Percentiles rank a stretch among this genome's conserved stretches.
These are phyloP conservation scores for Salisapilia sapeloensis DNA, from an alignment of 352 stramenopile species.

Conservation along the genomic window DNA sequence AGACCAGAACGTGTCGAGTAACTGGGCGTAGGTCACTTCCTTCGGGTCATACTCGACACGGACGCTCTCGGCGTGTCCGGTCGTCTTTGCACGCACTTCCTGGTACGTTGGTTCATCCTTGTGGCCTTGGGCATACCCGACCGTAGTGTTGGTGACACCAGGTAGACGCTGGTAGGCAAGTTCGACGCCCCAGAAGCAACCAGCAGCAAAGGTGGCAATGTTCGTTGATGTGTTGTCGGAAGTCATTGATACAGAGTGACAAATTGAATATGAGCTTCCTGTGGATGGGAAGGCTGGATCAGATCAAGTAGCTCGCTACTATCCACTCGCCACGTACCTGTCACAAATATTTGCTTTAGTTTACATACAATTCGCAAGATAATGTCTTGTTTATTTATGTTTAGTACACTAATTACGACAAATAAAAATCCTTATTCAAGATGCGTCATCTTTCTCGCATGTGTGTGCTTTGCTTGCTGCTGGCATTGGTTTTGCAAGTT, in stretches of 20 bases:
- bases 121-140: conserved; percentile 75
- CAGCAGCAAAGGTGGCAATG: conserved; percentile 90
- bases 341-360: too few species aligned
- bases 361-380: too few species aligned
- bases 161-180: conserved; percentile 89
- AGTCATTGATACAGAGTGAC: too few species aligned
- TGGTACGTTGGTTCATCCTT: conserved; percentile 89
- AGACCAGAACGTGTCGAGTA: conserved; percentile 68
- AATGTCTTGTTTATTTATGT: too few species aligned
- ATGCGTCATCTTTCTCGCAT: too few species aligned
- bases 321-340: too few species aligned
- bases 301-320: too few species aligned
- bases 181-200: conserved; percentile 97
- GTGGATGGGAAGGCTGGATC: too few species aligned
- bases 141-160: conserved; percentile 84
- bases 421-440: too few species aligned
- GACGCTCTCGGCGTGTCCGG: conserved; percentile 91
- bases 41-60: conserved; percentile 85
- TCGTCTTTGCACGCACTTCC: conserved; percentile 86
- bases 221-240: too few species aligned
- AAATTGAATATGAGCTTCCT: too few species aligned
- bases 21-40: conserved; percentile 62
- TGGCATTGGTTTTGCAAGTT: conserved; percentile 1
- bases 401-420: too few species aligned
- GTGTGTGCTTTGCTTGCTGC: background rate